Percentiles rank a stretch among this genome's conserved stretches.
Evolutionary conservation across 768 basidiomycete species (phyloP).

Genomic region (Daedaleopsis nitida): DNA sequence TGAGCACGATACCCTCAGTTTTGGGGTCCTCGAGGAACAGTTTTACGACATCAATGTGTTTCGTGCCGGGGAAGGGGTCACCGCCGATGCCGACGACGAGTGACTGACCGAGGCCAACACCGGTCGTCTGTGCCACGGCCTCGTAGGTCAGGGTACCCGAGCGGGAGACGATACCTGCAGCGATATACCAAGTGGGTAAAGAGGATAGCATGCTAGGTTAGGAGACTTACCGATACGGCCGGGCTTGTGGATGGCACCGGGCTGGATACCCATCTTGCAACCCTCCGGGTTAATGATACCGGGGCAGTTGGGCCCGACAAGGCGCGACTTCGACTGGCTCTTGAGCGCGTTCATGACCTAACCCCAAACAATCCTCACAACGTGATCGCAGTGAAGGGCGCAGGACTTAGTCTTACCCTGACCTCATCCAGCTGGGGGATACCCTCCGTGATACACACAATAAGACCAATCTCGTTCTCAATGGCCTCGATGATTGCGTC

Average conservation of each 20-base stretch:
- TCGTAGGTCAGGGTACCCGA: slow-evolving; percentile 98
- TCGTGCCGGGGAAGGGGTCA: slow-evolving; percentile 95
- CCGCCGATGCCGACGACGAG: slow-evolving; percentile 97
- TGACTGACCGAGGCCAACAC: slow-evolving; percentile 94
- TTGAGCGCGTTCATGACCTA: slow-evolving; percentile 94
- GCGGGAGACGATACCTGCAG: slow-evolving; percentile 86
- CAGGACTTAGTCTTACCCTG: slow-evolving; percentile 46
- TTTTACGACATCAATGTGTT: slow-evolving; percentile 94
- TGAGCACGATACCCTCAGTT: slow-evolving; percentile 97
- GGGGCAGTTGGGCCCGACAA: slow-evolving; percentile 98
- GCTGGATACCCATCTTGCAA: slow-evolving; percentile 99
- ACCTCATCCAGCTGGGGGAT: slow-evolving; percentile 99
- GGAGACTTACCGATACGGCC: slow-evolving; percentile 82
- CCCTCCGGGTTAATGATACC: slow-evolving; percentile 97
- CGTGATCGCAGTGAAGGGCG: background rate
- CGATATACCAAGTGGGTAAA: background rate
- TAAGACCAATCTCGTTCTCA: slow-evolving; percentile 95
- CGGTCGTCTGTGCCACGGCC: slow-evolving; percentile 96
- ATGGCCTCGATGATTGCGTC: slow-evolving; percentile 99
- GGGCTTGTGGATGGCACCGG: slow-evolving; percentile 95
- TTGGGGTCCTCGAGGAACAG: slow-evolving; percentile 93
- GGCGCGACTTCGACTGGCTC: slow-evolving; percentile 90
- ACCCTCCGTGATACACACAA: slow-evolving; percentile 98
- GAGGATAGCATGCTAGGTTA: background rate
- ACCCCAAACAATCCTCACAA: background rate